phyloP scores from a whole-genome alignment of 306 rosid species.

The Datisca glomerata region DNA sequence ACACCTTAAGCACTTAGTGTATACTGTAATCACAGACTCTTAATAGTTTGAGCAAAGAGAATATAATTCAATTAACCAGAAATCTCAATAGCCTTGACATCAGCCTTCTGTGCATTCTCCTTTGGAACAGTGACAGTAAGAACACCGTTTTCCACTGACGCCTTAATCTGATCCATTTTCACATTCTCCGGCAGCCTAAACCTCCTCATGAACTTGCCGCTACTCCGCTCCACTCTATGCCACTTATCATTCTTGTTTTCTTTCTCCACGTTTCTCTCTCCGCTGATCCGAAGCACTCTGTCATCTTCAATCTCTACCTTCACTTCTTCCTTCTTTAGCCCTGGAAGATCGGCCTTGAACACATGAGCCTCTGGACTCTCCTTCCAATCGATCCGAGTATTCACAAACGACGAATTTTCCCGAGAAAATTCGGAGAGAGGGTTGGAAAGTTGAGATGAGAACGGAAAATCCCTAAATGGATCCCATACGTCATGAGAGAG shows the following conservation, averaged over 20 bases:
- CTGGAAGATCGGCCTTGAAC: conserved; percentile 28
- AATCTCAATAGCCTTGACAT: conserved; percentile 11
- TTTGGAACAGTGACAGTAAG: conserved; percentile 45
- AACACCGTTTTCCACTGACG: conserved; percentile 27
- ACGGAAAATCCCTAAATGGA: too few relatives aligned
- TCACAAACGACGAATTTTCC: conserved; percentile 13
- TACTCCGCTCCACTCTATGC: conserved; percentile 19
- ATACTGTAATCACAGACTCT: too few relatives aligned
- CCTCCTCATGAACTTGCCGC: conserved; percentile 27
- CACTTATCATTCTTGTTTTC: conserved; percentile 22
- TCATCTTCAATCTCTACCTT: conserved; percentile 38
- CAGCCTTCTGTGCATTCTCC: conserved; percentile 7
- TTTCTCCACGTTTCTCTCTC: conserved; percentile 24
- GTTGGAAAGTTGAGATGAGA: too few relatives aligned
- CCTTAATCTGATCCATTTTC: conserved; percentile 17
- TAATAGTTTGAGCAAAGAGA: too few relatives aligned
- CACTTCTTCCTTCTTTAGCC: conserved; percentile 26
- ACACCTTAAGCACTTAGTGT: too few relatives aligned
- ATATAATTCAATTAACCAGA: too few relatives aligned
- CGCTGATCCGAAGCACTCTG: conserved; percentile 22
- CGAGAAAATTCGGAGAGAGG: too few relatives aligned
- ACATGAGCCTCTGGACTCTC: conserved; percentile 31
- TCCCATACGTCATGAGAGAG: conserved; percentile 9
- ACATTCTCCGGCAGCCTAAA: conserved; percentile 35
- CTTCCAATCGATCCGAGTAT: conserved; percentile 17